phyloP scores from a whole-genome alignment of 2,329 filamentous ascomycete genomes.

The Pseudopithomyces chartarum region DNA sequence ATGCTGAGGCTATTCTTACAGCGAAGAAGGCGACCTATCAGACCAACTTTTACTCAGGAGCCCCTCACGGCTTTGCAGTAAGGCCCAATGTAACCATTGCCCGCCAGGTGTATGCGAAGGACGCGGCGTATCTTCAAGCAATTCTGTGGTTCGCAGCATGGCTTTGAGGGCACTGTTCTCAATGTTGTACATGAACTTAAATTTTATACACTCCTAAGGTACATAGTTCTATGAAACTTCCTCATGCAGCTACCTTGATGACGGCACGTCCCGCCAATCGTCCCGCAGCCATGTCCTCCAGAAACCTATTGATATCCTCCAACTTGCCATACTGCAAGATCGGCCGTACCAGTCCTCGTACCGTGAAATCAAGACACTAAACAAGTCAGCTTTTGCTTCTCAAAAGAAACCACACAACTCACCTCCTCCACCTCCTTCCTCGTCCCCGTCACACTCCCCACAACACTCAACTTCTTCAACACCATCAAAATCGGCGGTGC shows the following conservation, averaged over 20 bases:
- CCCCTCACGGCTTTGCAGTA: slow-evolving; percentile 42
- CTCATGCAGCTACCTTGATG: slow-evolving; percentile 34
- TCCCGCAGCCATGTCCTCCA: slow-evolving; percentile 45
- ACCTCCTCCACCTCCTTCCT: slow-evolving; percentile 54
- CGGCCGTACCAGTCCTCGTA: slow-evolving; percentile 48
- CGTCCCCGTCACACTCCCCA: slow-evolving; percentile 50
- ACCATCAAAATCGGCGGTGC: slow-evolving; percentile 46
- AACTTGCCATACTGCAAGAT: slow-evolving; percentile 47
- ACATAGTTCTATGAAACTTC: too few relatives aligned
- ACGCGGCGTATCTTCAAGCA: slow-evolving; percentile 39
- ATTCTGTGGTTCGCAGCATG: slow-evolving; percentile 42
- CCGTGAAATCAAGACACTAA: slow-evolving; percentile 48
- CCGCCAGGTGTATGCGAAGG: slow-evolving; percentile 41
- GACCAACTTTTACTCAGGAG: slow-evolving; percentile 35
- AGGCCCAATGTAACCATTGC: slow-evolving; percentile 31
- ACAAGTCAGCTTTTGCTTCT: neutral
- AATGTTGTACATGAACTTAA: too few relatives aligned
- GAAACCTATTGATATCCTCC: slow-evolving; percentile 47
- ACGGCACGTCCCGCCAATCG: slow-evolving; percentile 50
- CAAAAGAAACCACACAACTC: slow-evolving; percentile 2
- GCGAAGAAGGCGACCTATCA: slow-evolving; percentile 38
- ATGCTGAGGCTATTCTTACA: slow-evolving; percentile 30
- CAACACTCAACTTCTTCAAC: slow-evolving; percentile 49
- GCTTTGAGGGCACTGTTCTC: slow-evolving; percentile 15
- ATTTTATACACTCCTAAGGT: too few relatives aligned